Evolutionary conservation across 148 eudicot species (phyloP).

Genomic region (Rhododendron williamsianum): DNA sequence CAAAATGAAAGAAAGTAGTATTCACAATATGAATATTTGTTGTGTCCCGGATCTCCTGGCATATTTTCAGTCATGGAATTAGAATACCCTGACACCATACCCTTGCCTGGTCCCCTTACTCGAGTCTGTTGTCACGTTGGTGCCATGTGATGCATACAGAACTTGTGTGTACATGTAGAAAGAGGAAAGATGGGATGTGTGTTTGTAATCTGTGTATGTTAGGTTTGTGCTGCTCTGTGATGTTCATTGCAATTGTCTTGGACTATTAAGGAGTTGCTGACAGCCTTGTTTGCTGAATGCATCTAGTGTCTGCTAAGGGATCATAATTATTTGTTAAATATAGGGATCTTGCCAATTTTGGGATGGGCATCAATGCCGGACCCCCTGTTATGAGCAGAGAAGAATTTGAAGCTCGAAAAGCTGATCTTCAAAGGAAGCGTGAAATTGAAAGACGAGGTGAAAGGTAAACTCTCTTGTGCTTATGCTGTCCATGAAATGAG

Average conservation of each 20-base stretch:
- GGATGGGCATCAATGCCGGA: slow-evolving; percentile 61
- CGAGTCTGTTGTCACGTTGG: not conserved
- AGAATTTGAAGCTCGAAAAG: slow-evolving; percentile 73
- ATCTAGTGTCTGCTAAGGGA: not conserved
- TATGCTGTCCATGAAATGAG: not conserved
- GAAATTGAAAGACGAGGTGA: slow-evolving; percentile 71
- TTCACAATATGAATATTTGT: not conserved
- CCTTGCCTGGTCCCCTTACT: not conserved
- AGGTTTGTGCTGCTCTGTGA: not conserved
- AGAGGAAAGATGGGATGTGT: not conserved
- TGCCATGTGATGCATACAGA: not conserved
- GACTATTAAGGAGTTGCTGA: not conserved
- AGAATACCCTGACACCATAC: not conserved
- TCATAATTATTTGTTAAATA: not conserved
- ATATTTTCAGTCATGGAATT: not conserved
- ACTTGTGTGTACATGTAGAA: not conserved
- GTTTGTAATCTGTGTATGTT: not conserved
- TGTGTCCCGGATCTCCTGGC: not conserved
- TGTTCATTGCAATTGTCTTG: not conserved
- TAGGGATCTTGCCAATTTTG: slow-evolving; percentile 74
- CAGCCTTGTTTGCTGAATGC: not conserved
- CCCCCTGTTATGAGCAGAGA: slow-evolving; percentile 59
- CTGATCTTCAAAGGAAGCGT: slow-evolving; percentile 62
- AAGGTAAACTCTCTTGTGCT: slow-evolving; percentile 30
- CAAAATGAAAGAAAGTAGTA: not conserved